Evolutionary conservation across 805 yeast species (phyloP).

Genomic region (Schwanniomyces polymorphus): DNA sequence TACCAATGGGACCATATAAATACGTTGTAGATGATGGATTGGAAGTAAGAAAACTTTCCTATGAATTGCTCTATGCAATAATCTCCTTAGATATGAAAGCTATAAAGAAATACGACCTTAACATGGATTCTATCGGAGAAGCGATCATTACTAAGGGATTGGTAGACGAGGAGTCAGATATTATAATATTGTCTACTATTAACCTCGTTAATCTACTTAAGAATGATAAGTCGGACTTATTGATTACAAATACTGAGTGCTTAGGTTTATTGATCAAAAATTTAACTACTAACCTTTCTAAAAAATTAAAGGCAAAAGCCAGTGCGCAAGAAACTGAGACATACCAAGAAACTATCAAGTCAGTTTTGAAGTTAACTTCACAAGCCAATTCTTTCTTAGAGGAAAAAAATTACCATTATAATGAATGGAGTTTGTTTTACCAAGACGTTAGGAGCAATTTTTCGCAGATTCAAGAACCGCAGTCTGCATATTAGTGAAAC

Average conservation of each 20-base stretch:
- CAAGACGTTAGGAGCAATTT: conserved; percentile 4
- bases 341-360: conserved; percentile 45
- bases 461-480: background rate
- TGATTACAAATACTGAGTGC: conserved; percentile 10
- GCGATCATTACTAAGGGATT: conserved; percentile 51
- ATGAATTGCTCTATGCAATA: conserved; percentile 65
- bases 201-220: conserved; percentile 37
- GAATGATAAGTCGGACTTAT: conserved; percentile 24
- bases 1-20: conserved; percentile 86
- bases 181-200: conserved; percentile 51
- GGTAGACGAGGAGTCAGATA: conserved; percentile 61
- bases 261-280: conserved; percentile 17
- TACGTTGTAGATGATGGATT: conserved; percentile 79
- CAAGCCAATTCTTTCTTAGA: conserved; percentile 12
- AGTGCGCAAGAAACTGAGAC: conserved; percentile 68
- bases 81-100: conserved; percentile 25
- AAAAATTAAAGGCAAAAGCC: conserved; percentile 57
- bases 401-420: conserved; percentile 4
- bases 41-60: conserved; percentile 68
- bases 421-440: conserved; percentile 8
- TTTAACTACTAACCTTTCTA: conserved; percentile 38
- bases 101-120: conserved; percentile 18
- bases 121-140: conserved; percentile 34
- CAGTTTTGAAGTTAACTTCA: conserved; percentile 30
- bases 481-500: background rate